phyloP scores from a whole-genome alignment of 768 basidiomycete species.

The Amanita molliuscula region DNA sequence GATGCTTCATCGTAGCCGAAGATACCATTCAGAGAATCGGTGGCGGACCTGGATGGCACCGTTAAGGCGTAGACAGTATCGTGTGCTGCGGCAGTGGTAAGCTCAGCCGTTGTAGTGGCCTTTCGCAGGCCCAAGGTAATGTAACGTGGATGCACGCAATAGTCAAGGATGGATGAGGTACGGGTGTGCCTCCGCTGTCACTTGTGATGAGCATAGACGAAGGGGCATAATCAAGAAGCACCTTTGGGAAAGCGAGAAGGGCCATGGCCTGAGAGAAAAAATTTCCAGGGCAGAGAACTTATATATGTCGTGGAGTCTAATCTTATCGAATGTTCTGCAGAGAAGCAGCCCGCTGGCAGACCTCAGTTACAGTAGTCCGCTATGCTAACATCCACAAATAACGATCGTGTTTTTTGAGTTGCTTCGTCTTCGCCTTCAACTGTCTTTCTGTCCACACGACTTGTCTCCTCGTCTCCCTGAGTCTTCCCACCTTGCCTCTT shows the following conservation, averaged over 20 bases:
- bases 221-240: not conserved
- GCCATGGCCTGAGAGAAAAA: not conserved
- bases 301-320: not conserved
- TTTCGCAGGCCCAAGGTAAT: slow-evolving; percentile 15
- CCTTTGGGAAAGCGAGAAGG: not conserved
- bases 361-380: not conserved
- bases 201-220: not conserved
- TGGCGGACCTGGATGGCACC: slow-evolving; percentile 18
- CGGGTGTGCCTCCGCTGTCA: not conserved
- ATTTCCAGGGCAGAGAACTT: not conserved
- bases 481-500: not conserved
- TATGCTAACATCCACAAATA: slow-evolving; percentile 5
- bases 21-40: slow-evolving; percentile 13
- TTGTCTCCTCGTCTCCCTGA: not conserved
- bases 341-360: not conserved
- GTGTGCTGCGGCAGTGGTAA: slow-evolving; percentile 13
- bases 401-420: not conserved
- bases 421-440: not conserved
- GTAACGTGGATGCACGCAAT: not conserved
- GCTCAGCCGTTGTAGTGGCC: slow-evolving; percentile 12
- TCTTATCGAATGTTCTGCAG: slow-evolving; percentile 1
- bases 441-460: slow-evolving; percentile 3
- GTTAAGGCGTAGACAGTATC: slow-evolving; percentile 19
- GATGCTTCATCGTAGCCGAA: slow-evolving; percentile 7
- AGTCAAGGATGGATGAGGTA: not conserved